phyloP scores from a whole-genome alignment of 352 stramenopile genomes.

The Pythium scleroteichum region DNA sequence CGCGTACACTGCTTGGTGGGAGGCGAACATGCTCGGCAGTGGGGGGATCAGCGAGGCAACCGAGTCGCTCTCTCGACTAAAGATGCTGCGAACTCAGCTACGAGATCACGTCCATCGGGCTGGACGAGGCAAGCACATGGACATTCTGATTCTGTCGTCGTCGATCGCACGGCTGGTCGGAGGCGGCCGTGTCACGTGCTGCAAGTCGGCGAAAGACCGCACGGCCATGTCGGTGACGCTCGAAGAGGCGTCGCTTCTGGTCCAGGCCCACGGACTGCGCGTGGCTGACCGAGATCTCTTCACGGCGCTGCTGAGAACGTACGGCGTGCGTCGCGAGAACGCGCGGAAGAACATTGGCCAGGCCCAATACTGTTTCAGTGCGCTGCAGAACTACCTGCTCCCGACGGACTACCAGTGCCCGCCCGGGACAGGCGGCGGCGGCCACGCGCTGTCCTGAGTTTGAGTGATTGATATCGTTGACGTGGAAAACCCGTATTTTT shows the following conservation, averaged over 20 bases:
- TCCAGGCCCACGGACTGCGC: conserved; percentile 51
- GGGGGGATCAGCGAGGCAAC: conserved; percentile 39
- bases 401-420: conserved; percentile 77
- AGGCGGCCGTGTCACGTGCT: conserved; percentile 93
- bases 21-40: conserved; percentile 33
- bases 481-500: background rate
- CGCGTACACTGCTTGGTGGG: conserved; percentile 39
- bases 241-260: conserved; percentile 83
- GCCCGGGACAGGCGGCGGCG: conserved; percentile 75
- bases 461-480: conserved; percentile 6
- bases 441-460: conserved; percentile 53
- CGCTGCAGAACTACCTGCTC: conserved; percentile 83
- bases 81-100: conserved; percentile 13
- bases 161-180: conserved; percentile 75
- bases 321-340: conserved; percentile 82
- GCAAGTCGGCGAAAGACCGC: conserved; percentile 97
- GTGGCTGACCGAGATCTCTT: conserved; percentile 53
- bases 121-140: conserved; percentile 74
- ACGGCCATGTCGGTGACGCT: conserved; percentile 97
- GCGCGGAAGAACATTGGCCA: conserved; percentile 88
- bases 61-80: conserved; percentile 14
- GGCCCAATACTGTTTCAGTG: conserved; percentile 83
- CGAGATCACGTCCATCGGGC: conserved; percentile 27
- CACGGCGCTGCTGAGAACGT: conserved; percentile 66
- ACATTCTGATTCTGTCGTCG: conserved; percentile 77